Conservation (phyloP, 2,329 filamentous ascomycete genomes). For the Blumeria graminis region DNA sequence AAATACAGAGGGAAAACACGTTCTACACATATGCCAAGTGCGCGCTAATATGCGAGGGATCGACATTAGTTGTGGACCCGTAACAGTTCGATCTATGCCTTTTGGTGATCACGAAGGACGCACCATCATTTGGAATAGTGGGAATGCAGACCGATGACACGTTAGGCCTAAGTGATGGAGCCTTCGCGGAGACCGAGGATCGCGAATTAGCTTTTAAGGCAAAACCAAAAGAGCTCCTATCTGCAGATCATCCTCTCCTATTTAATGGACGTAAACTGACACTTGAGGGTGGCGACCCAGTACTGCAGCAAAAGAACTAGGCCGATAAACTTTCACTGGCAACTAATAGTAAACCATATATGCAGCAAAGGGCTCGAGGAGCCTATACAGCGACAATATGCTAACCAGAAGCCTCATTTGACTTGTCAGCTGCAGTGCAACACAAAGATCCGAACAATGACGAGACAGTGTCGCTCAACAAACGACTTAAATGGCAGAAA, state of each 20-base stretch:
- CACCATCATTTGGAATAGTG: too few species aligned
- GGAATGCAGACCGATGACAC: too few species aligned
- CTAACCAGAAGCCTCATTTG: background rate
- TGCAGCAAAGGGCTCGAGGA: background rate
- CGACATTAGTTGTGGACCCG: too few species aligned
- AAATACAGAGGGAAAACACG: too few species aligned
- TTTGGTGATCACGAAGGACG: background rate
- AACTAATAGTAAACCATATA: background rate
- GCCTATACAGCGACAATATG: background rate
- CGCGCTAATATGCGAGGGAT: too few species aligned
- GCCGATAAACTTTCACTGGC: background rate
- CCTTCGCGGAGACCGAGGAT: too few species aligned
- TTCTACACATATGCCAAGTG: too few species aligned
- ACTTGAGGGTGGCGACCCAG: background rate
- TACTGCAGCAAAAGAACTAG: background rate
- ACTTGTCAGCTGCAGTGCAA: background rate
- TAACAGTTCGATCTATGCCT: slow-evolving; percentile 2
- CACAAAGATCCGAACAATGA: background rate
- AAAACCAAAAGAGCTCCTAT: too few species aligned
- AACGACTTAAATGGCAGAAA: background rate
- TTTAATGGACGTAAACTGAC: background rate
- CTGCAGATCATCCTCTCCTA: background rate
- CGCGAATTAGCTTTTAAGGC: too few species aligned
- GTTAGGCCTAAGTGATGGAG: too few species aligned
- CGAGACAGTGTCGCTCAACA: background rate